phyloP scores from a whole-genome alignment of 345 rosid genomes.

The Hirschfeldia incana region DNA sequence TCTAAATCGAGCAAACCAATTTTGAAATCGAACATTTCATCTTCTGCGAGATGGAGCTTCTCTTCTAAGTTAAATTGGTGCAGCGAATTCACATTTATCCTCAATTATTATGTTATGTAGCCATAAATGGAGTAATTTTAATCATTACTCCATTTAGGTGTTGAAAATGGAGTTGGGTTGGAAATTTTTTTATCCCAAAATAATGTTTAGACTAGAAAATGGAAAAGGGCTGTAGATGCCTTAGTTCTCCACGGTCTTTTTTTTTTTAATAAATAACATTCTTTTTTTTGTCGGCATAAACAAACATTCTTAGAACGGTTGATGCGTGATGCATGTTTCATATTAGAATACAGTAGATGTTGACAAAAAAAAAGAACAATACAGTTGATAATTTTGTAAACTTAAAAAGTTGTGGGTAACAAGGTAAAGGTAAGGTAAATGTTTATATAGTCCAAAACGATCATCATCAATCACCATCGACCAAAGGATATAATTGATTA shows the following conservation, averaged over 20 bases:
- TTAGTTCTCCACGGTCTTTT: not conserved
- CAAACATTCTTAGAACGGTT: not conserved
- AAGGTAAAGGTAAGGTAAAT: constrained; percentile 23
- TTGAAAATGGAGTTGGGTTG: too few species aligned
- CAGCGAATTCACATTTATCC: too few species aligned
- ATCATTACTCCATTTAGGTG: too few species aligned
- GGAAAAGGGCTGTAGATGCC: too few species aligned
- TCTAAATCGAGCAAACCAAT: too few species aligned
- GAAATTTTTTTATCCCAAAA: too few species aligned
- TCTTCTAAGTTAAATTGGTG: too few species aligned
- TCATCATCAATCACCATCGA: constrained; percentile 29
- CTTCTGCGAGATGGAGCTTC: too few species aligned
- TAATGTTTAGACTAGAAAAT: too few species aligned
- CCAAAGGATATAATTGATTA: constrained; percentile 28
- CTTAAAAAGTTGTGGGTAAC: not conserved
- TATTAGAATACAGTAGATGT: not conserved
- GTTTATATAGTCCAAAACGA: constrained; percentile 28
- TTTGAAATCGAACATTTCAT: too few species aligned
- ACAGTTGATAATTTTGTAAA: constrained; percentile 1
- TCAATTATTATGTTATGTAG: too few species aligned
- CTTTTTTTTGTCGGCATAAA: not conserved
- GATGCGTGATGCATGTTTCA: not conserved
- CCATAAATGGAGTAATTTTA: too few species aligned
- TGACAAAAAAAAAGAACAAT: not conserved
- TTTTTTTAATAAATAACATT: not conserved